phyloP scores from a whole-genome alignment of 75 land plant species.

The Pseudotsuga menziesii region DNA sequence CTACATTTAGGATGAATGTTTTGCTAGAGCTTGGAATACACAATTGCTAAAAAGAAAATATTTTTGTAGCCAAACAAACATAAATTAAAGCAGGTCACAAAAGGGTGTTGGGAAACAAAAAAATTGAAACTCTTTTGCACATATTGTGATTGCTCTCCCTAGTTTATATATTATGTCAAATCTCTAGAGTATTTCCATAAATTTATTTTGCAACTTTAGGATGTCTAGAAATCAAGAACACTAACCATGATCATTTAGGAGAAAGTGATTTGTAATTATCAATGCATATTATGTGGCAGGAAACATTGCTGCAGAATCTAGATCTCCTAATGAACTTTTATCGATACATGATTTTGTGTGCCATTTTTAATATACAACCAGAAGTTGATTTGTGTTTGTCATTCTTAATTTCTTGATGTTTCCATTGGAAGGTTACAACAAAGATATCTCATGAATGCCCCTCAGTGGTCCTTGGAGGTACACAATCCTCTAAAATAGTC shows the following conservation, averaged over 20 bases:
- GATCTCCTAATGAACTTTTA: background rate
- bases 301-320: background rate
- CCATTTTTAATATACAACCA: background rate
- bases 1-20: too few species aligned
- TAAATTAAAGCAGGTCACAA: too few species aligned
- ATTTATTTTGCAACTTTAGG: background rate
- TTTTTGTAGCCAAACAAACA: too few species aligned
- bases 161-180: too few species aligned
- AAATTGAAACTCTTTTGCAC: too few species aligned
- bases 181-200: background rate
- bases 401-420: slow-evolving; percentile 2
- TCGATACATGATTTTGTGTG: background rate
- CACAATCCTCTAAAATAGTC: background rate
- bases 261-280: background rate
- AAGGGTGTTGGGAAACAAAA: too few species aligned
- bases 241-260: background rate
- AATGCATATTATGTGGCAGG: background rate
- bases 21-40: too few species aligned
- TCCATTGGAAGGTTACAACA: slow-evolving; percentile 4
- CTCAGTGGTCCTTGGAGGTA: background rate
- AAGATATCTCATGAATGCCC: slow-evolving; percentile 5
- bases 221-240: background rate
- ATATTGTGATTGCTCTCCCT: too few species aligned
- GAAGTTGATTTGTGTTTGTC: background rate
- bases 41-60: too few species aligned